A percentile compares a stretch with the other conserved stretches of the same genome.
Evolutionary conservation across 768 basidiomycete species (phyloP).

Genomic region (Leccinum rimulosum): DNA sequence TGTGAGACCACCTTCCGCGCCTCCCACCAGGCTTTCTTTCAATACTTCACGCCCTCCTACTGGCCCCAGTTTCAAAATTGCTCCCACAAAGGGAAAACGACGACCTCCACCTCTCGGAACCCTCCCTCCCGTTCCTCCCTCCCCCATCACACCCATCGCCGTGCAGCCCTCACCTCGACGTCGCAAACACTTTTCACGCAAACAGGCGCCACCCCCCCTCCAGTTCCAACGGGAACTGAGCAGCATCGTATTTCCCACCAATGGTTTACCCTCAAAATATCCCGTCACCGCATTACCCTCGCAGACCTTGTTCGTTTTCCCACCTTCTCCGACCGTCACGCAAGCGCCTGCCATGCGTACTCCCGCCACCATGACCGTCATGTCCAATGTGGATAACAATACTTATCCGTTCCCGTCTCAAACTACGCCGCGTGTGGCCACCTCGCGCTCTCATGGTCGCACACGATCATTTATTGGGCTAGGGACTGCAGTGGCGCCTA

Average conservation of each 20-base stretch:
- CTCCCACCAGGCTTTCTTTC: slow-evolving; percentile 59
- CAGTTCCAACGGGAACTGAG: slow-evolving; percentile 39
- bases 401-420: slow-evolving; percentile 55
- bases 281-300: slow-evolving; percentile 52
- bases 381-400: slow-evolving; percentile 50
- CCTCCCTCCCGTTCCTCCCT: slow-evolving; percentile 71
- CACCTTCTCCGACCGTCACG: slow-evolving; percentile 65
- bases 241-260: slow-evolving; percentile 27
- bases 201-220: slow-evolving; percentile 55
- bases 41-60: slow-evolving; percentile 39
- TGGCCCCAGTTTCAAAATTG: slow-evolving; percentile 49
- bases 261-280: slow-evolving; percentile 22
- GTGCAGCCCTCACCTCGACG: slow-evolving; percentile 37
- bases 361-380: slow-evolving; percentile 81
- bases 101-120: slow-evolving; percentile 60
- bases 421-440: slow-evolving; percentile 67
- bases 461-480: slow-evolving; percentile 75
- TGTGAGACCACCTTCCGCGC: slow-evolving; percentile 51
- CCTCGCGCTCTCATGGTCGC: slow-evolving; percentile 62
- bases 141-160: slow-evolving; percentile 56
- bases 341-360: slow-evolving; percentile 49
- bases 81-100: slow-evolving; percentile 53
- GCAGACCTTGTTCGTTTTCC: slow-evolving; percentile 85
- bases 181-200: slow-evolving; percentile 53
- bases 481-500: slow-evolving; percentile 66